Conservation (phyloP, 2,329 filamentous ascomycete genomes). For the Cercospora sp. region DNA sequence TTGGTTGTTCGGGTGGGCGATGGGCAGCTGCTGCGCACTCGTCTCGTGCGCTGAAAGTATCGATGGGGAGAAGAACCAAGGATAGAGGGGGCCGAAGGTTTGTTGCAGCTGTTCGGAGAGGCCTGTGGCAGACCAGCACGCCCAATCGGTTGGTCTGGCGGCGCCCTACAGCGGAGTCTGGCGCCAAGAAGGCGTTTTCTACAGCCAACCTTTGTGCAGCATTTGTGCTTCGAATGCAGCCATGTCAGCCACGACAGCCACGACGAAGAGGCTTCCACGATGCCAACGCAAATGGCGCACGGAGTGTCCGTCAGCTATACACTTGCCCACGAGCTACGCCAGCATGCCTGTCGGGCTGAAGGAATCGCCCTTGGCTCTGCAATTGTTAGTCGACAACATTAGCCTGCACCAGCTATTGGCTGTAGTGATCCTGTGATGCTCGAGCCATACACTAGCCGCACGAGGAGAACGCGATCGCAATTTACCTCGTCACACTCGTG, state of each 20-base stretch:
- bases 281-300: constrained; percentile 5
- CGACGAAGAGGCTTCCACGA: constrained; percentile 4
- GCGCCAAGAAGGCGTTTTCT: neutral
- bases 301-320: constrained; percentile 8
- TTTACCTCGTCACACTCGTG: neutral
- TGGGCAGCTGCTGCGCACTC: constrained; percentile 3
- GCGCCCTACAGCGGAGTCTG: neutral
- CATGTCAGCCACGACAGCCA: constrained; percentile 10
- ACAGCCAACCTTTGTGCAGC: constrained; percentile 1
- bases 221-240: constrained; percentile 1
- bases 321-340: neutral
- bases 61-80: neutral
- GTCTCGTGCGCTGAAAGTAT: neutral
- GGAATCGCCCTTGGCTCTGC: neutral
- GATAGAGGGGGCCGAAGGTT: constrained; percentile 1
- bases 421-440: neutral
- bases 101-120: constrained; percentile 4
- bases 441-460: neutral
- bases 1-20: neutral
- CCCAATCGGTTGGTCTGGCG: constrained; percentile 6
- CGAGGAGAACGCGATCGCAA: neutral
- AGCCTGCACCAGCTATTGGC: constrained; percentile 1
- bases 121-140: constrained; percentile 2
- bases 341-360: constrained; percentile 9
- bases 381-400: neutral